Evolutionary conservation across 331 rosid species (phyloP).

Genomic region (Dryas integrifolia): DNA sequence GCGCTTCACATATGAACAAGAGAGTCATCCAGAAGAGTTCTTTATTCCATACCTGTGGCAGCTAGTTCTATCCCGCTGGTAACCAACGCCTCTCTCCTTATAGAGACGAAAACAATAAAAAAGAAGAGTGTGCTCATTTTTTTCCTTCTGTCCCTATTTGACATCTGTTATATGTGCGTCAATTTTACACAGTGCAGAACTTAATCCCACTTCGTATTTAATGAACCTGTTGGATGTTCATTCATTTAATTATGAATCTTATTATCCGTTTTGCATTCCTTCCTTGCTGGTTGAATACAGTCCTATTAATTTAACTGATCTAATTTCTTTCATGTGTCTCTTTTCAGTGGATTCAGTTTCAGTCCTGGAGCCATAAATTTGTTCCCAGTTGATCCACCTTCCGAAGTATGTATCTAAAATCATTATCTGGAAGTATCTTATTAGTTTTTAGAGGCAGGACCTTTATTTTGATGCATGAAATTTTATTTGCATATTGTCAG

Average conservation of each 20-base stretch:
- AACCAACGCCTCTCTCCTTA: slow-evolving; percentile 26
- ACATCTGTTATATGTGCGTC: neutral
- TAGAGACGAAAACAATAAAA: neutral
- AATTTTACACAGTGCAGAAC: neutral
- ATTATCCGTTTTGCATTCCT: neutral
- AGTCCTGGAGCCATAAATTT: slow-evolving; percentile 70
- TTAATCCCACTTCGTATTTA: neutral
- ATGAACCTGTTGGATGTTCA: neutral
- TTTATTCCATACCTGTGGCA: slow-evolving; percentile 97
- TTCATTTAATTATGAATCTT: neutral
- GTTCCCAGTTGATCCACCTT: slow-evolving; percentile 63
- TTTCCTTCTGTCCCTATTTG: slow-evolving; percentile 2
- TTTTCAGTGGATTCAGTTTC: slow-evolving; percentile 72
- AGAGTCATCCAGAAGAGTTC: slow-evolving; percentile 96
- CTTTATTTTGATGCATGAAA: too few relatives aligned
- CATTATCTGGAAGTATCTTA: slow-evolving; percentile 1
- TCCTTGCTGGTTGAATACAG: neutral
- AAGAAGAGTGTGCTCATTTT: slow-evolving; percentile 3
- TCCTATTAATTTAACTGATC: neutral
- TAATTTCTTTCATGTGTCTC: slow-evolving; percentile 6
- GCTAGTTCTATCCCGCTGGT: slow-evolving; percentile 86
- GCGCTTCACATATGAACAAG: slow-evolving; percentile 98
- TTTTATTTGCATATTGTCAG: too few relatives aligned
- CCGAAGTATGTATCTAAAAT: slow-evolving; percentile 52
- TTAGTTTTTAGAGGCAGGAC: neutral